Percentiles rank a stretch among this genome's conserved stretches.
phyloP scores from a whole-genome alignment of 306 rosid genomes.

The Macrotyloma uniflorum region DNA sequence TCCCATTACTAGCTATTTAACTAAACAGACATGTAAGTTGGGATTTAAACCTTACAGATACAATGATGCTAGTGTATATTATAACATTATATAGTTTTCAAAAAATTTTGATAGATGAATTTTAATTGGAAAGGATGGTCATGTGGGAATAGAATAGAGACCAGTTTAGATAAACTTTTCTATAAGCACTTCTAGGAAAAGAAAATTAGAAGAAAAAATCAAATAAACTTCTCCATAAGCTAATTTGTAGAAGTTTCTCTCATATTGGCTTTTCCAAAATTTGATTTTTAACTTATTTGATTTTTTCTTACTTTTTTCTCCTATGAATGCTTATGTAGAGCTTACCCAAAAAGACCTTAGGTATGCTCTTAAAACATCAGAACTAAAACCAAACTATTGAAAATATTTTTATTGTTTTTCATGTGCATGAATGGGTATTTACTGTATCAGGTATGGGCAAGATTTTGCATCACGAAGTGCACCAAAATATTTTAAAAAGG shows the following conservation, averaged over 20 bases:
- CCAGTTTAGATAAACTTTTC: neutral
- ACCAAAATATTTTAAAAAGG: constrained; percentile 84
- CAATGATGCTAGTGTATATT: neutral
- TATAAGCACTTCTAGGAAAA: neutral
- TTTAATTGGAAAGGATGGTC: neutral
- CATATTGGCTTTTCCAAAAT: neutral
- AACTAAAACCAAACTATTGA: neutral
- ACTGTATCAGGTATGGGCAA: constrained; percentile 75
- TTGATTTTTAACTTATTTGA: too few relatives aligned
- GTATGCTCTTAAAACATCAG: neutral
- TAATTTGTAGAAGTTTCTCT: neutral
- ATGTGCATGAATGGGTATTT: constrained; percentile 33
- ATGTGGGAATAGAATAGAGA: neutral
- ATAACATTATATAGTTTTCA: neutral
- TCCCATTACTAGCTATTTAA: neutral
- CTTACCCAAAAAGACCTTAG: neutral
- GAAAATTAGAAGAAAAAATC: too few relatives aligned
- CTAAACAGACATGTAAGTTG: neutral
- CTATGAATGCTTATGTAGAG: too few relatives aligned
- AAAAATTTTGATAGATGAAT: neutral
- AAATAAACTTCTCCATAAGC: too few relatives aligned
- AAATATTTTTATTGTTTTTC: neutral
- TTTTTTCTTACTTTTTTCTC: neutral
- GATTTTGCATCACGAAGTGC: constrained; percentile 62
- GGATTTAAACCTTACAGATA: neutral